Percentiles rank a stretch among this genome's conserved stretches.
Evolutionary conservation across 2,329 filamentous ascomycete genomes (phyloP).

Genomic region (Didymella glomerata): DNA sequence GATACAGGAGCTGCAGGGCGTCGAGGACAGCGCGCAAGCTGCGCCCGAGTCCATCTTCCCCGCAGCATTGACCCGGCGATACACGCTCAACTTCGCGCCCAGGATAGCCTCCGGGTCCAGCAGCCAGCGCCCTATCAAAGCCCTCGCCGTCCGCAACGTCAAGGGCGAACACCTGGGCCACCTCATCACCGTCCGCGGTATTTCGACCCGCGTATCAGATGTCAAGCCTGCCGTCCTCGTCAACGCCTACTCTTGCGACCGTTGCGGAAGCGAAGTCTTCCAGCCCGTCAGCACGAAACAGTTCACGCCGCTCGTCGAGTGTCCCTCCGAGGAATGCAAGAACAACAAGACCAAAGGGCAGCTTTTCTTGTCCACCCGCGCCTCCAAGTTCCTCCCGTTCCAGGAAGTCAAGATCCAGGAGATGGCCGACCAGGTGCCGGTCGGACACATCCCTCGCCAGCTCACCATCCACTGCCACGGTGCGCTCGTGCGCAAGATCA

Average conservation of each 20-base stretch:
- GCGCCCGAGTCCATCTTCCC: constrained; percentile 82
- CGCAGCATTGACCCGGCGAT: constrained; percentile 87
- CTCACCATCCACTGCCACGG: constrained; percentile 91
- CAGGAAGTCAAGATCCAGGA: constrained; percentile 99
- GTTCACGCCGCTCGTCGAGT: constrained; percentile 85
- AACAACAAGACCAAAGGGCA: constrained; percentile 92
- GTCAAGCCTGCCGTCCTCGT: constrained; percentile 98
- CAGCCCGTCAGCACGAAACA: constrained; percentile 92
- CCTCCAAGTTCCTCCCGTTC: constrained; percentile 96
- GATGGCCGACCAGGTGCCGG: constrained; percentile 98
- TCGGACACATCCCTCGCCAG: constrained; percentile 93
- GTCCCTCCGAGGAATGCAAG: constrained; percentile 88
- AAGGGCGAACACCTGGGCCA: constrained; percentile 91
- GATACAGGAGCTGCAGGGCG: constrained; percentile 59
- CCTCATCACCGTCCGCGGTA: constrained; percentile 92
- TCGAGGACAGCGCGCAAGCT: constrained; percentile 65
- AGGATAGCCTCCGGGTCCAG: constrained; percentile 75
- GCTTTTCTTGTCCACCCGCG: constrained; percentile 91
- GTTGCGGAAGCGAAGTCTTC: constrained; percentile 96
- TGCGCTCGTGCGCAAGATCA: constrained; percentile 83
- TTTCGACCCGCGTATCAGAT: constrained; percentile 93
- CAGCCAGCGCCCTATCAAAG: constrained; percentile 65
- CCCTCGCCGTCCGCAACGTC: constrained; percentile 90
- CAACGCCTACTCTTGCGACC: constrained; percentile 96
- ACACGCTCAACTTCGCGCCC: constrained; percentile 96